Percentiles rank a stretch among this genome's conserved stretches.
phyloP scores from a whole-genome alignment of 352 stramenopile species.

The Globisporangium nagaii region DNA sequence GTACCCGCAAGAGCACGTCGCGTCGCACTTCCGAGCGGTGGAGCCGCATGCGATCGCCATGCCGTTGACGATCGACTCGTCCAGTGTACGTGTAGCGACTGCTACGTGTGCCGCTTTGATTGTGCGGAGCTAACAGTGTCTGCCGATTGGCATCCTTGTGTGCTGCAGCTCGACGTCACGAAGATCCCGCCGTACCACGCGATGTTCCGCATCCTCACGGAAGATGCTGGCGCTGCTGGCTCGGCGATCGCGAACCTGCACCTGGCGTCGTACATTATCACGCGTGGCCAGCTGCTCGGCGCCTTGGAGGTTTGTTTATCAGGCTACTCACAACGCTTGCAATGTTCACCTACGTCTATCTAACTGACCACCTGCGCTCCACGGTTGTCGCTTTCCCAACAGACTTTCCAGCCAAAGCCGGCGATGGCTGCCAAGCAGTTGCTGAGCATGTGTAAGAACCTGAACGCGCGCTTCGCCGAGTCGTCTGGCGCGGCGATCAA shows the following conservation, averaged over 20 bases:
- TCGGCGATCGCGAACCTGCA: slow-evolving; percentile 60
- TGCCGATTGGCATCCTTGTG: not conserved
- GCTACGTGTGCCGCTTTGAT: not conserved
- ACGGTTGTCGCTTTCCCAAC: not conserved
- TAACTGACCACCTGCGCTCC: too few relatives aligned
- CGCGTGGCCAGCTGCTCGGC: slow-evolving; percentile 45
- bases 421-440: slow-evolving; percentile 69
- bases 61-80: slow-evolving; percentile 40
- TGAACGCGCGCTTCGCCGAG: slow-evolving; percentile 56
- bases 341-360: too few relatives aligned
- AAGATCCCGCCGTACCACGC: slow-evolving; percentile 70
- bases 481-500: slow-evolving; percentile 49
- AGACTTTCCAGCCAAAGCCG: slow-evolving; percentile 66
- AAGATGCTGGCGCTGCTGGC: slow-evolving; percentile 64
- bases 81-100: slow-evolving; percentile 24
- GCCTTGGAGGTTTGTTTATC: slow-evolving; percentile 45
- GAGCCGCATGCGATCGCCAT: slow-evolving; percentile 40
- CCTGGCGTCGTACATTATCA: slow-evolving; percentile 60
- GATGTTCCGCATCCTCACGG: slow-evolving; percentile 65
- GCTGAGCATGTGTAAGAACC: slow-evolving; percentile 40
- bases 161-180: slow-evolving; percentile 41
- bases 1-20: slow-evolving; percentile 54
- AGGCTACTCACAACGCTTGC: too few relatives aligned
- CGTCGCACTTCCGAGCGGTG: slow-evolving; percentile 20
- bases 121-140: not conserved